Conservation (phyloP, 805 yeast species). For the Metschnikowia reukaufii region DNA sequence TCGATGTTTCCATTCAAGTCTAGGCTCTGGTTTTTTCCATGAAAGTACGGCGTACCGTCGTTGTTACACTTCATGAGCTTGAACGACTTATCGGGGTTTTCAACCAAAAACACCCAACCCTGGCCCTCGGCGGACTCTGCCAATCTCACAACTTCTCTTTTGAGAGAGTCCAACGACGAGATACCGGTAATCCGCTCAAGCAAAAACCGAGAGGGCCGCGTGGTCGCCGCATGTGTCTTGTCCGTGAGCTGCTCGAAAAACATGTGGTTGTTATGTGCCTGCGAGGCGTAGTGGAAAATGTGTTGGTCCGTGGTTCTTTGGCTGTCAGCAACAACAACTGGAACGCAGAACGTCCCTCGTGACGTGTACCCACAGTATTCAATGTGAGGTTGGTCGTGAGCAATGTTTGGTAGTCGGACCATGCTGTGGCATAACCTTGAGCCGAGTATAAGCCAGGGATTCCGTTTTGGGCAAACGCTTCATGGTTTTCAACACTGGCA, state of each 20-base stretch:
- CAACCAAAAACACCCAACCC: conserved; percentile 78
- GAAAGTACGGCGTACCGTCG: conserved; percentile 76
- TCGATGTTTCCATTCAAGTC: conserved; percentile 76
- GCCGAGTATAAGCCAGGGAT: conserved; percentile 64
- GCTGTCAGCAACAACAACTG: conserved; percentile 69
- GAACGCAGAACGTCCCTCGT: conserved; percentile 74
- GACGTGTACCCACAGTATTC: conserved; percentile 73
- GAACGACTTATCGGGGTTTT: conserved; percentile 58
- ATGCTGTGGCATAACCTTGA: conserved; percentile 67
- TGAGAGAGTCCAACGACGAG: conserved; percentile 48
- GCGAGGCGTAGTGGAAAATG: conserved; percentile 86
- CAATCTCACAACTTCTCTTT: conserved; percentile 46
- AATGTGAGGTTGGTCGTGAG: conserved; percentile 59
- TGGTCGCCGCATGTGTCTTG: conserved; percentile 30
- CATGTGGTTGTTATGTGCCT: conserved; percentile 88
- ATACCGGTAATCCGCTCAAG: conserved; percentile 40
- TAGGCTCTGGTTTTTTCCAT: conserved; percentile 64
- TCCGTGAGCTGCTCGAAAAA: conserved; percentile 65
- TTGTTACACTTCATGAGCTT: conserved; percentile 58
- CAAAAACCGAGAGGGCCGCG: conserved; percentile 39
- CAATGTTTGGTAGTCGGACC: conserved; percentile 77
- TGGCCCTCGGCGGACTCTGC: conserved; percentile 59
- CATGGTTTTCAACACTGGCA: conserved; percentile 55
- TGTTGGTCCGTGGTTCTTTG: conserved; percentile 61
- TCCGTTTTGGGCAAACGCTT: conserved; percentile 45